Evolutionary conservation across 2,329 filamentous ascomycete genomes (phyloP), one percentile per base, ranked within the genome.

Genomic region (Dothidotthia symphoricarpi): DNA sequence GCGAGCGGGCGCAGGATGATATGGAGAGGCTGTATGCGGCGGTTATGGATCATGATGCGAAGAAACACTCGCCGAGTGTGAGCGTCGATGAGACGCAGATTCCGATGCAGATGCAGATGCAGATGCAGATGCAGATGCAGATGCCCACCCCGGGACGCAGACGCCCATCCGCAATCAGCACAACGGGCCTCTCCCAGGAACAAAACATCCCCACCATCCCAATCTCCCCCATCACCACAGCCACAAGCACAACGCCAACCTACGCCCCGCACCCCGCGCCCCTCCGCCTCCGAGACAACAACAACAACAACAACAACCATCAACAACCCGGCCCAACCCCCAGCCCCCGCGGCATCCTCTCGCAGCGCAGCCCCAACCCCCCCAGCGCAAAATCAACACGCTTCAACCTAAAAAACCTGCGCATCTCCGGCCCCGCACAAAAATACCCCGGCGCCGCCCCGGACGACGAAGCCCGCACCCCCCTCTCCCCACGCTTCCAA

Each of bases 1-100:
- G 78, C 62, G 75, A 78, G 58, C 83, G 84, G 71, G 82, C 87
- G 47, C 83, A 93, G 66, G 76, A 83, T 49, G 86, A 95, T 64
- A 82, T 96, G 67, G 89, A 95, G 66, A 82, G 87, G 55, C 82
- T 97, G 64, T 97, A 96, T 69, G 88, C 83, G 45, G 85, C 89
- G 52, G 90, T 95, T 48, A 85, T 95, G 82, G 88, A 89, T 65
- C 86, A 95, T 55, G 90, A 96, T 49, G 76, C 74, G 30, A 69
- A 72, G 47, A 75, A 72, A 43, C 55, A 59, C 17, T 56, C 55
- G 19, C 55, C 60, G n/a, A 54, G 57, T 27, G 44, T 53, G 34
- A 61, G 55, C 38, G 45, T 45, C 36, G 54, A 61, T 25, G 53
- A 57, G 15, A 34, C 51, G 14, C 49, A 55, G 14, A 16, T 32